These are phyloP conservation scores for Zygnema circumcarinatum DNA, from an alignment of 139 green algal species.

Conservation along the genomic window DNA sequence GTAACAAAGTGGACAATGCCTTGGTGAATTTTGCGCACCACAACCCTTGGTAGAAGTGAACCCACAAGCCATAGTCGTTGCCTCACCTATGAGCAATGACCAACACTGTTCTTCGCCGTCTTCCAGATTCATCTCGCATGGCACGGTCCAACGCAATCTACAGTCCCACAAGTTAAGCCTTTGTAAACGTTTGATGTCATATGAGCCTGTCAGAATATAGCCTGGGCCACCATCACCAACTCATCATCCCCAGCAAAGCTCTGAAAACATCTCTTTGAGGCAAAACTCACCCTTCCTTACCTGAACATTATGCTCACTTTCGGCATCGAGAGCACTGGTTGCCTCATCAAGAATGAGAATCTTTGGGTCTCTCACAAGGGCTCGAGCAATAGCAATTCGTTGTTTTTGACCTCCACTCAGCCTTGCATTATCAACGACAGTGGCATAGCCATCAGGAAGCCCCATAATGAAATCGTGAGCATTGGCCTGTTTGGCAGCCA, in stretches of 20 bases:
- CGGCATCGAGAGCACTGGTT: constrained; percentile 80
- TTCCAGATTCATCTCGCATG: constrained; percentile 40
- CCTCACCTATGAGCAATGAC: constrained; percentile 84
- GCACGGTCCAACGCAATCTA: constrained; percentile 37
- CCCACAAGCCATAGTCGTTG: too few species aligned
- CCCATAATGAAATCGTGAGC: constrained; percentile 78
- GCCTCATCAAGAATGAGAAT: constrained; percentile 91
- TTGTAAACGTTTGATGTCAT: too few species aligned
- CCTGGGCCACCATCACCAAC: too few species aligned
- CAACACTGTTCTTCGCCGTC: constrained; percentile 72
- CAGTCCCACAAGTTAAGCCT: too few species aligned
- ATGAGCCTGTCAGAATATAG: too few species aligned
- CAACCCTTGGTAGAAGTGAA: too few species aligned
- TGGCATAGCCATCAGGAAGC: constrained; percentile 78
- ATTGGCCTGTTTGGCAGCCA: constrained; percentile 77
- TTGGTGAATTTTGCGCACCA: too few species aligned
- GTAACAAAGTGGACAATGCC: too few species aligned
- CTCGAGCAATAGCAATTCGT: constrained; percentile 80
- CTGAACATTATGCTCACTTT: constrained; percentile 83
- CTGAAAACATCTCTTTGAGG: too few species aligned
- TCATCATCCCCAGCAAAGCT: too few species aligned
- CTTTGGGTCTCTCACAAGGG: constrained; percentile 73
- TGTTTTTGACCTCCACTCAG: constrained; percentile 69
- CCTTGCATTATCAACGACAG: constrained; percentile 51
- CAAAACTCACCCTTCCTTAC: too few species aligned